phyloP scores from a whole-genome alignment of 306 rosid genomes.

The Quercus variabilis region DNA sequence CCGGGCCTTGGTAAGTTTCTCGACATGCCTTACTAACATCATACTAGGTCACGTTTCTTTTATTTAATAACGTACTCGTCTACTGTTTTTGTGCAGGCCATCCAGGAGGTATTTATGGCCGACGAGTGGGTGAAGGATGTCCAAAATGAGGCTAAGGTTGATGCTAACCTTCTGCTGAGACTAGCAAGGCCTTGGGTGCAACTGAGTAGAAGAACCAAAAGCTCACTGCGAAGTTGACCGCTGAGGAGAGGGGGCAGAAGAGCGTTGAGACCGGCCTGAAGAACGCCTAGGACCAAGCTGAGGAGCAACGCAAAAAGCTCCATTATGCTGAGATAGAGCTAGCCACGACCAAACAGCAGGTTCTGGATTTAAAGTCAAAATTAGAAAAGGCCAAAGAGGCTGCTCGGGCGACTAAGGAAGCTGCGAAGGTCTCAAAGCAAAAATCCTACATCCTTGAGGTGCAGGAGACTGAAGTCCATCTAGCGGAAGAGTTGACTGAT shows the following conservation, averaged over 20 bases:
- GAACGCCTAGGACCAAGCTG: accelerated
- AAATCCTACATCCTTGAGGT: accelerated
- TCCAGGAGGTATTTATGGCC: accelerated
- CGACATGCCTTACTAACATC: no score
- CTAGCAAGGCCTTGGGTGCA: no score
- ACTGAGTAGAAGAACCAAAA: accelerated
- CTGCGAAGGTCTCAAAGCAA: accelerated
- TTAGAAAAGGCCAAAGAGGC: accelerated
- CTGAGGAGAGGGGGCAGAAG: accelerated
- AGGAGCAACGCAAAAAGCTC: no score
- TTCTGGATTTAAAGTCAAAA: accelerated
- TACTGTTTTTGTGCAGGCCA: accelerated
- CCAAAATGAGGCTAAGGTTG: no score
- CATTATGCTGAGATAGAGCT: no score
- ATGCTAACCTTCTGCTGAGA: accelerated
- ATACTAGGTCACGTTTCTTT: no score
- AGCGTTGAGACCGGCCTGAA: no score
- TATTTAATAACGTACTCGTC: accelerated
- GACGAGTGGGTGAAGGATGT: no score
- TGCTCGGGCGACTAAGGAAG: no score
- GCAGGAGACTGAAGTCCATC: accelerated
- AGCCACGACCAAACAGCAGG: accelerated
- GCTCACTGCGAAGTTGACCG: accelerated
- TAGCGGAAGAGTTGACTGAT: no score
- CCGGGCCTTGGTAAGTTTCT: no score